Conservation (phyloP, 495 filamentous ascomycete species). For the Aspergillus hancockii region DNA sequence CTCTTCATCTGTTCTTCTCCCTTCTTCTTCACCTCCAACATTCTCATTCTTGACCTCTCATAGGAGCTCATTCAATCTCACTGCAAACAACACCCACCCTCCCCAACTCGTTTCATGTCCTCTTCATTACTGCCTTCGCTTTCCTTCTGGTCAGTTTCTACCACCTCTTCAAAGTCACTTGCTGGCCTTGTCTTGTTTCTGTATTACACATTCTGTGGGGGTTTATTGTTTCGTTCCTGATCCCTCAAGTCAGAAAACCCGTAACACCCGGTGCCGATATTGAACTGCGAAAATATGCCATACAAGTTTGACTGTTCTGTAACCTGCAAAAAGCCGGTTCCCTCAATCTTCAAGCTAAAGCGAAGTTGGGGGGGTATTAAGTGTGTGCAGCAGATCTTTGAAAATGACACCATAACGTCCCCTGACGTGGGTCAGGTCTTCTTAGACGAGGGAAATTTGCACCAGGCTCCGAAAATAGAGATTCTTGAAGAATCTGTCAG, state of each 20-base stretch:
- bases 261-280: not conserved
- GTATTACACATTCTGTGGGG: not conserved
- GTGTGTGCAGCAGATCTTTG: slow-evolving; percentile 6
- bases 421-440: slow-evolving; percentile 1
- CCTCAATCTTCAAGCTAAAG: slow-evolving; percentile 22
- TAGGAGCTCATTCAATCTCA: too few relatives aligned
- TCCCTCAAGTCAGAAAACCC: not conserved
- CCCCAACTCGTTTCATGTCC: not conserved
- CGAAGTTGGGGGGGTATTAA: slow-evolving; percentile 14
- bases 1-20: slow-evolving; percentile 5
- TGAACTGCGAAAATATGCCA: slow-evolving; percentile 9
- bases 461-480: not conserved
- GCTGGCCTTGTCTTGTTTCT: not conserved
- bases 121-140: not conserved
- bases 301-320: slow-evolving; percentile 9
- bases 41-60: not conserved
- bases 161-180: not conserved
- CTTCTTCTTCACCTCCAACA: not conserved
- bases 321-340: slow-evolving; percentile 2
- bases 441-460: not conserved
- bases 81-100: too few relatives aligned
- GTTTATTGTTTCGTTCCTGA: not conserved
- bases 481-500: not conserved
- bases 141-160: not conserved
- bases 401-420: slow-evolving; percentile 6